Base-by-base conservation (phyloP, 305 asterid species). In the Striga hermonthica region DNA sequence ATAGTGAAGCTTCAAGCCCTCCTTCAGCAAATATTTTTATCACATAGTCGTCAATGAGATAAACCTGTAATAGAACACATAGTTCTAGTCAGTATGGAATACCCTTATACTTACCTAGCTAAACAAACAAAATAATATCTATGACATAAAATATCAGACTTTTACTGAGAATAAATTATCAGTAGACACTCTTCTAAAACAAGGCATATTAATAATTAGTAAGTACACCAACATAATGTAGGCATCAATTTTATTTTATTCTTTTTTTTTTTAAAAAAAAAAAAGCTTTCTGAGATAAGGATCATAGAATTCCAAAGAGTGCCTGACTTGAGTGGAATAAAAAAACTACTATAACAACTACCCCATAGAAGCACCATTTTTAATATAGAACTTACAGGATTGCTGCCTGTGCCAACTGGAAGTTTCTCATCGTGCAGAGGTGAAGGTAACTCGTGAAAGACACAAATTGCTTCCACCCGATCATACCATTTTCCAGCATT, bases 391-490 rank as follows among this genome's bases (percentile, higher is more conserved):
- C 99, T 80, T 86, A 90, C 99, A 66, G 99, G 98, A 78, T 93
- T 93, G 80, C 99, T 93, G 62, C 99, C 99, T 9, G 86, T 90
- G 76, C 99, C 97, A 77, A 90, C 95, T 52, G 99, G 99, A 71
- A 90, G 99, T 82, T 81, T 90, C 82, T 93, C 96, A 73, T 84
- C 90, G 64, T 76, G 82, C 50, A 74, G 72, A 68, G 89, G 99
- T 56, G 65, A 76, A 40, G 96, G 87, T 16, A 88, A 77, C 67
- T 79, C 80, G 75, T 84, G 87, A 77, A 79, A 90, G 67, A 74
- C 74, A 82, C 96, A 90, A 65, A 93, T 85, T 75, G 84, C 91
- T 68, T 71, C 49, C 65, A 75, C 74, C 12, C 84, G 86, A 76
- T 85, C 81, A 65, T 75, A 83, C 99, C 97, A 90, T 74, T 76